Percentiles rank a stretch among this genome's conserved stretches.
Conservation (phyloP, 2,329 filamentous ascomycete genomes). For the Fusarium sp. region DNA sequence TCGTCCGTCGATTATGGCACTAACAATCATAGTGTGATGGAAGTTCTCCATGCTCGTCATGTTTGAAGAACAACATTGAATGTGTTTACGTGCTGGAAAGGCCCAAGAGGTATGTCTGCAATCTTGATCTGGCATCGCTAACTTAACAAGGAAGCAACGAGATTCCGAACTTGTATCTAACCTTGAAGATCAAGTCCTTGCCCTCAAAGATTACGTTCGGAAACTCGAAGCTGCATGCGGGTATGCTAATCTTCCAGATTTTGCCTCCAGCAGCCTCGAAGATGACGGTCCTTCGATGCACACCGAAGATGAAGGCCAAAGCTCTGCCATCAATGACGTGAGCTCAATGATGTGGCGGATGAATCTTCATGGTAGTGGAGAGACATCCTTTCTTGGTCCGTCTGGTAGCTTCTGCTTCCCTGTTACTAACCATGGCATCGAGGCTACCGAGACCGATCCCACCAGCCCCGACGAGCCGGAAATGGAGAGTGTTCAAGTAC, state of each 20-base stretch:
- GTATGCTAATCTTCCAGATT: not conserved
- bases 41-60: not conserved
- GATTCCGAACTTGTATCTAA: not conserved
- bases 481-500: not conserved
- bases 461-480: accelerated
- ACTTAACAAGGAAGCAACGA: not conserved
- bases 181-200: not conserved
- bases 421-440: not conserved
- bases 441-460: not conserved
- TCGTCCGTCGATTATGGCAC: no score
- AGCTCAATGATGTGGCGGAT: constrained; percentile 9
- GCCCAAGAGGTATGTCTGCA: not conserved
- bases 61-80: not conserved
- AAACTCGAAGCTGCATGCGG: not conserved
- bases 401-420: constrained; percentile 4
- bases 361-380: not conserved
- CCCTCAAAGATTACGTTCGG: not conserved
- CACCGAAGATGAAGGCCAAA: not conserved
- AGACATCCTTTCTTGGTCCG: constrained; percentile 1
- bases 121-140: not conserved
- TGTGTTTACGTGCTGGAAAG: not conserved
- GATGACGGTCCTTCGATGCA: not conserved
- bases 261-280: not conserved
- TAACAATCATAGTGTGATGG: not conserved
- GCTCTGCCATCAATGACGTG: not conserved